A percentile compares a stretch with the other conserved stretches of the same genome.
Conservation (phyloP, 2,329 filamentous ascomycete species). For the Colletotrichum graminicola region DNA sequence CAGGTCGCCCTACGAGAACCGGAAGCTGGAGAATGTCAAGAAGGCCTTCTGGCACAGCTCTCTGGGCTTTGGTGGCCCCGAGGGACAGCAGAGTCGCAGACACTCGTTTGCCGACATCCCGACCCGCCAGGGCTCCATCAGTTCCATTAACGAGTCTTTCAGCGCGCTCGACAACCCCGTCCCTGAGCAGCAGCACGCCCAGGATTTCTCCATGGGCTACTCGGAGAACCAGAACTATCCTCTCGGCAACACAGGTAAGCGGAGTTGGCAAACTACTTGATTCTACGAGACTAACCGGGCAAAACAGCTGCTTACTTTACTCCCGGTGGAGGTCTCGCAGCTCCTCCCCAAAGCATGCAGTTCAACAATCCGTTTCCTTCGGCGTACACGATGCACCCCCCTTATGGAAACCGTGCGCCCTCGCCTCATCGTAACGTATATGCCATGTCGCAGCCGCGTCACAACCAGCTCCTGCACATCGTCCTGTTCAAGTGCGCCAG, state of each 20-base stretch:
- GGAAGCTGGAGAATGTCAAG: slow-evolving; percentile 74
- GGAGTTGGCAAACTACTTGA: background rate
- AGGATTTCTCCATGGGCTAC: slow-evolving; percentile 58
- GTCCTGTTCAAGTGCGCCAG: slow-evolving; percentile 97
- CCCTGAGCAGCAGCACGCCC: slow-evolving; percentile 57
- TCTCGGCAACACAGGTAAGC: slow-evolving; percentile 57
- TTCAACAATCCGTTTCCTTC: slow-evolving; percentile 59
- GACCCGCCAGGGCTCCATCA: slow-evolving; percentile 73
- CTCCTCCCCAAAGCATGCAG: slow-evolving; percentile 53
- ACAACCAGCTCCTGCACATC: slow-evolving; percentile 83
- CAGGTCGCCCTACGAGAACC: slow-evolving; percentile 67
- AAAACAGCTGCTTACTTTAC: slow-evolving; percentile 56
- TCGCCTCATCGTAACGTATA: slow-evolving; percentile 75
- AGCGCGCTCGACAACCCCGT: slow-evolving; percentile 60
- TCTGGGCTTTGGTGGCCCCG: slow-evolving; percentile 73
- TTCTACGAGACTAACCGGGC: slow-evolving; percentile 45
- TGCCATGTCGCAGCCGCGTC: slow-evolving; percentile 69
- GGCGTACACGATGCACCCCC: slow-evolving; percentile 59
- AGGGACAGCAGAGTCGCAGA: slow-evolving; percentile 79
- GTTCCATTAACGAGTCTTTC: slow-evolving; percentile 67
- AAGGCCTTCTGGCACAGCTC: slow-evolving; percentile 79
- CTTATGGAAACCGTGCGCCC: slow-evolving; percentile 64
- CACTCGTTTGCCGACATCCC: slow-evolving; percentile 83
- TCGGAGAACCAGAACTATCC: slow-evolving; percentile 54
- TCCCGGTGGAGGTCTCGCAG: slow-evolving; percentile 48